phyloP scores from a whole-genome alignment of 495 filamentous ascomycete genomes.

The Podospora comata region DNA sequence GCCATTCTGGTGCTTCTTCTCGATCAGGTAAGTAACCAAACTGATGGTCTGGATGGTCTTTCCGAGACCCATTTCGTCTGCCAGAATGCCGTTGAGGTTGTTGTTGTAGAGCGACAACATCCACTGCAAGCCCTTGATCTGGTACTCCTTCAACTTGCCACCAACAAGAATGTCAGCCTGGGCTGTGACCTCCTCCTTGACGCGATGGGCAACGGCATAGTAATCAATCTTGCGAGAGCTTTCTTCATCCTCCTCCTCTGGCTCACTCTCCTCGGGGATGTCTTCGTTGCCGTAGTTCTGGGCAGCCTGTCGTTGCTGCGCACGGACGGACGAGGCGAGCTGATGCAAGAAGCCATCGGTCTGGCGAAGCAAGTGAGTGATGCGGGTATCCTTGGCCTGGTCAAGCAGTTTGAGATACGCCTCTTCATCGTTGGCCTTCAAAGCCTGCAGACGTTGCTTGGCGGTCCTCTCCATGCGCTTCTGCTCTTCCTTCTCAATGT shows the following conservation, averaged over 20 bases:
- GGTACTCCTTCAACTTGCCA: conserved; percentile 93
- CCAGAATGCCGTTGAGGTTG: conserved; percentile 96
- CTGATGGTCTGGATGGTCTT: conserved; percentile 99
- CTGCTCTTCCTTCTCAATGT: conserved; percentile 98
- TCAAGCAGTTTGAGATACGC: conserved; percentile 95
- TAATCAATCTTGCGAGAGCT: conserved; percentile 83
- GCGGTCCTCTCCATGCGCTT: conserved; percentile 94
- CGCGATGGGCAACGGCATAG: conserved; percentile 94
- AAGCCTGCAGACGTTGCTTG: conserved; percentile 97
- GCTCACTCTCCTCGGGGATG: conserved; percentile 59
- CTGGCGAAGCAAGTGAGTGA: conserved; percentile 91
- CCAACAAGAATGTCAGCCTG: conserved; percentile 86
- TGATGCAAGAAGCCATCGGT: conserved; percentile 96
- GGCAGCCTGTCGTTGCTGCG: conserved; percentile 79
- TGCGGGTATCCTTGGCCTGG: conserved; percentile 98
- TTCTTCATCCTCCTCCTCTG: conserved; percentile 67
- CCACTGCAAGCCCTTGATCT: conserved; percentile 97
- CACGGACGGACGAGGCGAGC: conserved; percentile 86
- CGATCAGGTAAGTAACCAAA: conserved; percentile 93
- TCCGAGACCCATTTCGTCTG: conserved; percentile 99
- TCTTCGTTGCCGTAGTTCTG: conserved; percentile 67
- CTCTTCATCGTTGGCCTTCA: conserved; percentile 98
- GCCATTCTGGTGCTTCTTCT: conserved; percentile 87
- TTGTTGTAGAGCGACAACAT: conserved; percentile 99
- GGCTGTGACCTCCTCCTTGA: conserved; percentile 81